These are phyloP conservation scores for Lipomyces anomalus DNA, from an alignment of 805 yeast genomes.

Conservation along the genomic window DNA sequence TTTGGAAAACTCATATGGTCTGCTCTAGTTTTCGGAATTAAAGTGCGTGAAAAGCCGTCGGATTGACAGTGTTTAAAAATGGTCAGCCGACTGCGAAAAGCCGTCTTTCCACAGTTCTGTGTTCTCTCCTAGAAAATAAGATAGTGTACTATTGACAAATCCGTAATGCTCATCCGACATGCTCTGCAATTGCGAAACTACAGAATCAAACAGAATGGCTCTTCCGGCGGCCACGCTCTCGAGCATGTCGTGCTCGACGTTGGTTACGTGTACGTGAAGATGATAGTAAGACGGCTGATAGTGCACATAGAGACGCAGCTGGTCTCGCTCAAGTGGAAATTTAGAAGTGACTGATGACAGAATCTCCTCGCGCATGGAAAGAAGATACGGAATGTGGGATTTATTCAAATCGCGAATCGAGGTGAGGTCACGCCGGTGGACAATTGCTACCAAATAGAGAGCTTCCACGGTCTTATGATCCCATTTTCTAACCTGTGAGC, in stretches of 20 bases:
- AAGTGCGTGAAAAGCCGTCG: no score
- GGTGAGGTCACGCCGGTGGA: constrained; percentile 58
- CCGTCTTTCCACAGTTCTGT: constrained; percentile 61
- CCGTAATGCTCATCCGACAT: constrained; percentile 48
- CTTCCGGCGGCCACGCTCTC: constrained; percentile 73
- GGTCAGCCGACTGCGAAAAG: constrained; percentile 7
- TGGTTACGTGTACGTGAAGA: constrained; percentile 86
- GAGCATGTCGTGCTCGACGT: constrained; percentile 57
- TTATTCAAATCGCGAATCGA: constrained; percentile 68
- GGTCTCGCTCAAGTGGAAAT: constrained; percentile 45
- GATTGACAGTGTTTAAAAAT: no score
- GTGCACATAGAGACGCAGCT: constrained; percentile 74
- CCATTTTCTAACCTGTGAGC: constrained; percentile 57
- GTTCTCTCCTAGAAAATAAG: constrained; percentile 67
- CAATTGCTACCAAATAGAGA: constrained; percentile 73
- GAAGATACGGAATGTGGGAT: constrained; percentile 56
- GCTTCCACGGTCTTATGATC: constrained; percentile 65
- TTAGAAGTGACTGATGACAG: constrained; percentile 42
- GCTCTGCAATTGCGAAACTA: constrained; percentile 62
- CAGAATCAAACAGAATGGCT: constrained; percentile 74
- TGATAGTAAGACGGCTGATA: constrained; percentile 95
- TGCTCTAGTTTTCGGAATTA: no score
- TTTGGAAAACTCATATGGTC: no score
- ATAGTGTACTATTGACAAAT: constrained; percentile 50
- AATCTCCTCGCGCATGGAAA: constrained; percentile 43